Conservation (phyloP, 2,329 filamentous ascomycete genomes). For the Blastomyces silverae region DNA sequence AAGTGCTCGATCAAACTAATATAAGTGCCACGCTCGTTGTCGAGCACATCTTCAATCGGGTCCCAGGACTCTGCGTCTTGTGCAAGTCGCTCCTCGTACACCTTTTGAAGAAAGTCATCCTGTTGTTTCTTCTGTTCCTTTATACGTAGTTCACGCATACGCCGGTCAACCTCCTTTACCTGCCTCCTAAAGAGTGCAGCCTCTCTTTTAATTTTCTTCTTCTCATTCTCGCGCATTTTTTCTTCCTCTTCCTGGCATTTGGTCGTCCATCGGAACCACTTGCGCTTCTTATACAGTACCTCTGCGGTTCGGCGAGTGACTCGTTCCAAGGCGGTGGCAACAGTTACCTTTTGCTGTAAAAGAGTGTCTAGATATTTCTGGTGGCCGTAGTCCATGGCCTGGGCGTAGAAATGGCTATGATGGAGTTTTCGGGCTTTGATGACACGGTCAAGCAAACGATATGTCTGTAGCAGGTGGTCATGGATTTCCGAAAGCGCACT, state of each 20-base stretch:
- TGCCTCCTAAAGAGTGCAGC: slow-evolving; percentile 45
- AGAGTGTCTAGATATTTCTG: slow-evolving; percentile 38
- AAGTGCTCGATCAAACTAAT: slow-evolving; percentile 44
- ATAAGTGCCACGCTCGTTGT: slow-evolving; percentile 42
- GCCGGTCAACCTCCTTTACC: slow-evolving; percentile 39
- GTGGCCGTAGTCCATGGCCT: slow-evolving; percentile 42
- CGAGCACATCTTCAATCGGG: slow-evolving; percentile 37
- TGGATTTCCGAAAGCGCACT: slow-evolving; percentile 25
- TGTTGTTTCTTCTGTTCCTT: slow-evolving; percentile 42
- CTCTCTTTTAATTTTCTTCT: slow-evolving; percentile 46
- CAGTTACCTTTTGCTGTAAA: slow-evolving; percentile 34
- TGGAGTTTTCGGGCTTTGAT: slow-evolving; percentile 41
- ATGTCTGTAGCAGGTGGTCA: slow-evolving; percentile 37
- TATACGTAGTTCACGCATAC: slow-evolving; percentile 34
- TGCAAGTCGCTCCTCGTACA: slow-evolving; percentile 39
- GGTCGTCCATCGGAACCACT: slow-evolving; percentile 47
- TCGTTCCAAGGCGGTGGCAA: slow-evolving; percentile 38
- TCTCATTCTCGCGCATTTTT: slow-evolving; percentile 42
- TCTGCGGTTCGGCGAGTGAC: slow-evolving; percentile 40
- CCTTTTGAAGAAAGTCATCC: slow-evolving; percentile 40
- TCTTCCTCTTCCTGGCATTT: slow-evolving; percentile 44
- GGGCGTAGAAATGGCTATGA: slow-evolving; percentile 40
- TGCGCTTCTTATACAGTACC: slow-evolving; percentile 41
- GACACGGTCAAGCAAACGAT: slow-evolving; percentile 37
- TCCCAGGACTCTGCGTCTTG: slow-evolving; percentile 42